Conservation (phyloP, 192 early-diverging fungal genomes). For the Chytriomyces hyalinus region DNA sequence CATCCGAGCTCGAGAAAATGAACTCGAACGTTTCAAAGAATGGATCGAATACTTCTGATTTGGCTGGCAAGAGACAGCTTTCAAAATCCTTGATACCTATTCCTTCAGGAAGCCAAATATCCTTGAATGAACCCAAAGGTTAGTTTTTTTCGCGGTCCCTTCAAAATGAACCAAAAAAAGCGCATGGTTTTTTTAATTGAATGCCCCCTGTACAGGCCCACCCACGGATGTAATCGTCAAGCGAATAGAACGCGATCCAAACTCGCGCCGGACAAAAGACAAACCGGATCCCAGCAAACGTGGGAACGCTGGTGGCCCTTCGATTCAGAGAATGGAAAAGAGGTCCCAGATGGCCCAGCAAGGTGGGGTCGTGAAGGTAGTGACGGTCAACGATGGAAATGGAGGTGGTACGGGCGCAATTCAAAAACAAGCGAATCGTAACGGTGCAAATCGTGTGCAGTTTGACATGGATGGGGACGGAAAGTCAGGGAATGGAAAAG, state of each 20-base stretch:
- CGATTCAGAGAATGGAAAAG: constrained; percentile 15
- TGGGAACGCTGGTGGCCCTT: not conserved
- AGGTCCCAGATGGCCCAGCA: not conserved
- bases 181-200: not conserved
- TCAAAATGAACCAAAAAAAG: not conserved
- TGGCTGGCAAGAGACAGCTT: not conserved
- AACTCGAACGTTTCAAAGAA: not conserved
- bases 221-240: constrained; percentile 26
- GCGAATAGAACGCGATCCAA: constrained; percentile 29
- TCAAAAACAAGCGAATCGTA: not conserved
- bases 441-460: not conserved
- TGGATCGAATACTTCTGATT: not conserved
- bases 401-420: not conserved
- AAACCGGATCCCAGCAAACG: not conserved
- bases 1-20: not conserved
- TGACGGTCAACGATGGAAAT: constrained; percentile 11
- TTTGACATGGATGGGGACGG: not conserved
- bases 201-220: not conserved
- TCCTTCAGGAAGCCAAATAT: not conserved
- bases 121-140: not conserved
- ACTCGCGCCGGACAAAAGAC: not conserved
- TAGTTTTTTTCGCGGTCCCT: not conserved
- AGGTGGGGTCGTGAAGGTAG: constrained; percentile 9
- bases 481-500: not conserved
- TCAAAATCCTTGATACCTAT: constrained; percentile 2